phyloP scores from a whole-genome alignment of 306 rosid species.

The Canavalia ensiformis region DNA sequence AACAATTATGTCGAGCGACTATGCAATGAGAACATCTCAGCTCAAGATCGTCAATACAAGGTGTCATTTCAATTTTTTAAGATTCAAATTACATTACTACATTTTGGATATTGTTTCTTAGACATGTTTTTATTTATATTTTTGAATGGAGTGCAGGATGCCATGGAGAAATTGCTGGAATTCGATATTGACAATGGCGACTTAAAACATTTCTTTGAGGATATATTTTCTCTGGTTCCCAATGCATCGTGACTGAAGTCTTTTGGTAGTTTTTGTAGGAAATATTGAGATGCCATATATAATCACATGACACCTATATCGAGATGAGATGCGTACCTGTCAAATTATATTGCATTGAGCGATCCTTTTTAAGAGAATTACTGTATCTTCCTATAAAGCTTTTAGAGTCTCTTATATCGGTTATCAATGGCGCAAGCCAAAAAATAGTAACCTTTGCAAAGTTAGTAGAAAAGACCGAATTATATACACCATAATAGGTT shows the following conservation, averaged over 20 bases:
- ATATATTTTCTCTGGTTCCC: conserved; percentile 59
- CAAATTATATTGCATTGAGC: background rate
- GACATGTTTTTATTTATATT: background rate
- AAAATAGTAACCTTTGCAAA: background rate
- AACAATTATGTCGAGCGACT: conserved; percentile 67
- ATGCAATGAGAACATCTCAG: conserved; percentile 65
- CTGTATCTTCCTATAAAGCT: background rate
- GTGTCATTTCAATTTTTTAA: conserved; percentile 55
- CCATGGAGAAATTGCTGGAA: conserved; percentile 75
- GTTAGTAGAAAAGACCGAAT: background rate
- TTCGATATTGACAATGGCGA: conserved; percentile 72
- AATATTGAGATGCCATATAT: conserved; percentile 5
- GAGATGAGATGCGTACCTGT: background rate
- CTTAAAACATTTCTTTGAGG: conserved; percentile 69
- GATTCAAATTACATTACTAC: conserved; percentile 39
- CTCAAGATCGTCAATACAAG: conserved; percentile 74
- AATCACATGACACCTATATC: background rate
- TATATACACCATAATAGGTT: background rate
- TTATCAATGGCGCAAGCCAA: background rate
- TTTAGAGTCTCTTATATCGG: background rate
- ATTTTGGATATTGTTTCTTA: conserved; percentile 39
- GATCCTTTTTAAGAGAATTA: background rate
- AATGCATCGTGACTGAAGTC: conserved; percentile 20
- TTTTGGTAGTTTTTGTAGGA: background rate
- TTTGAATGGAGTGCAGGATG: conserved; percentile 65